phyloP scores from a whole-genome alignment of 495 filamentous ascomycete genomes.

The Penicillium samsonianum region DNA sequence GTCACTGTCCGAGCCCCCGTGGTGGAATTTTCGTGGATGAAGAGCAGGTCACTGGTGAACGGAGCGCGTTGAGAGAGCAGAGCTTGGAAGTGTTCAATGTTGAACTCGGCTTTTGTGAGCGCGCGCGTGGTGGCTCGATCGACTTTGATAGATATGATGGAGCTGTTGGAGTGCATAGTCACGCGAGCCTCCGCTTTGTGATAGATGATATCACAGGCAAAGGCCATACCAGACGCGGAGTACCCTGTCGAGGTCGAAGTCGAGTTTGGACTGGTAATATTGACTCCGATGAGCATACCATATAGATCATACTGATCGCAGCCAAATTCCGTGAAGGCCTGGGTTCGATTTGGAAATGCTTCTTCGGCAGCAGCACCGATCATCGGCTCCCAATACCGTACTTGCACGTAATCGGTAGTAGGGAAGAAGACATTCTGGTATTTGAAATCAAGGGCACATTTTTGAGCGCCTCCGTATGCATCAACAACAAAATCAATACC shows the following conservation, averaged over 20 bases:
- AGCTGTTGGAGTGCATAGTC: conserved; percentile 46
- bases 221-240: conserved; percentile 33
- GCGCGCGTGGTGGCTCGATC: conserved; percentile 21
- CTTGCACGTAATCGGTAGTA: conserved; percentile 37
- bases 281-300: conserved; percentile 41
- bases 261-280: conserved; percentile 25
- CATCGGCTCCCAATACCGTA: conserved; percentile 46
- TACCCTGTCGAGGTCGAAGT: conserved; percentile 18
- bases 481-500: conserved; percentile 29
- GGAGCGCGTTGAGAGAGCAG: conserved; percentile 38
- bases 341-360: conserved; percentile 18
- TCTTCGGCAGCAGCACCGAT: conserved; percentile 16
- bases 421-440: conserved; percentile 39
- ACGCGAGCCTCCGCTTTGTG: conserved; percentile 35
- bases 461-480: conserved; percentile 12
- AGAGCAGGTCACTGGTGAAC: conserved; percentile 45
- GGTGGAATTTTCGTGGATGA: conserved; percentile 35
- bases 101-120: conserved; percentile 32
- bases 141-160: conserved; percentile 33
- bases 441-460: conserved; percentile 37
- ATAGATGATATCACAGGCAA: conserved; percentile 42
- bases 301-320: conserved; percentile 42
- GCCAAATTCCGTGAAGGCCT: conserved; percentile 32
- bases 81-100: conserved; percentile 39
- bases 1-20: conserved; percentile 34